Evolutionary conservation across 805 yeast genomes (phyloP).

Genomic region (Ogataea thermomethanolica): DNA sequence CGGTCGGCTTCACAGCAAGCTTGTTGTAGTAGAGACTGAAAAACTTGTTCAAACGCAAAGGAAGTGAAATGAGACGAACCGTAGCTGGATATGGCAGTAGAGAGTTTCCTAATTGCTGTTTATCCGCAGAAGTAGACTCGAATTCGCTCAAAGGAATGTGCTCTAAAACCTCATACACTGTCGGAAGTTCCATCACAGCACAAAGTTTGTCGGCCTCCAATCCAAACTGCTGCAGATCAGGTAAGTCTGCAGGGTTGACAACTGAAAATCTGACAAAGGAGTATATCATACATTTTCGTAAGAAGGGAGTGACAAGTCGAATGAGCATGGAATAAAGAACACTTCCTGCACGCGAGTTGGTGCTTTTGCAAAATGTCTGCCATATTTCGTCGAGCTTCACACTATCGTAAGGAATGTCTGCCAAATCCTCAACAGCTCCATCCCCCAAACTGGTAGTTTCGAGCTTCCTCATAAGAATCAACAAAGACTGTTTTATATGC

Average conservation of each 20-base stretch:
- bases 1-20: slow-evolving; percentile 44
- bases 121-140: slow-evolving; percentile 9
- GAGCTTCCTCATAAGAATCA: slow-evolving; percentile 20
- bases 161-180: slow-evolving; percentile 28
- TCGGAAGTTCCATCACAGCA: slow-evolving; percentile 45
- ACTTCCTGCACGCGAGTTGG: slow-evolving; percentile 32
- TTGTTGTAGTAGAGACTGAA: slow-evolving; percentile 57
- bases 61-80: slow-evolving; percentile 59
- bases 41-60: slow-evolving; percentile 62
- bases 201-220: slow-evolving; percentile 57
- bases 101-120: slow-evolving; percentile 9
- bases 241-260: slow-evolving; percentile 28
- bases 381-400: slow-evolving; percentile 17
- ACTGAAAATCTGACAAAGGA: slow-evolving; percentile 52
- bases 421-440: slow-evolving; percentile 8
- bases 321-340: slow-evolving; percentile 51
- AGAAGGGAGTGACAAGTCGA: slow-evolving; percentile 59
- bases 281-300: slow-evolving; percentile 59
- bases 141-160: slow-evolving; percentile 15
- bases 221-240: slow-evolving; percentile 18
- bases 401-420: slow-evolving; percentile 12
- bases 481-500: slow-evolving; percentile 48
- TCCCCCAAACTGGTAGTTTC: slow-evolving; percentile 5
- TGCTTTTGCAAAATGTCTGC: slow-evolving; percentile 26
- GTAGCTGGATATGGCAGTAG: slow-evolving; percentile 61